Evolutionary conservation across 2,329 filamentous ascomycete genomes (phyloP), one percentile per base, ranked within the genome.

Genomic region (Aaosphaeria arxii): DNA sequence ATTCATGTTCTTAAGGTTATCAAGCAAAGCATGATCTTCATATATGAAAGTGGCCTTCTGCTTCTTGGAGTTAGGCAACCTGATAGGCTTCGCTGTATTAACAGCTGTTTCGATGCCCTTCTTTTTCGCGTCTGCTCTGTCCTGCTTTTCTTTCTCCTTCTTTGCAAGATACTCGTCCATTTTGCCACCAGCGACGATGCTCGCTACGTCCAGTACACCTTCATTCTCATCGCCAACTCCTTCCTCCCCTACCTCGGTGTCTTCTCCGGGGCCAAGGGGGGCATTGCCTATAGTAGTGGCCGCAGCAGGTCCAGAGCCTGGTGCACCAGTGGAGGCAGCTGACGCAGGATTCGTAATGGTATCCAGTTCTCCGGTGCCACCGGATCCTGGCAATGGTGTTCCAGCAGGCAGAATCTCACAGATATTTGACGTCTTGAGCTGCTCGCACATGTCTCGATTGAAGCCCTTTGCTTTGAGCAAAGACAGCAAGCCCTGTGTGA

Each of bases 151-250:
- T 64, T 85, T 87, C 63, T 92, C 88, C 67, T 89, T 90, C 71
- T 89, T 88, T 7, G 88, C 89, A 5, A 94, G 74, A 59, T 91
- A 92, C 60, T 94, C 89, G 57, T 84, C 83, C 57, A 89, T 89
- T 67, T 90, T 88, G 31, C 89, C 89, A 57, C 84, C 87, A 1
- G 87, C 87, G 33, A 94, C 88, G 55, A 94, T 91, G 56, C 81
- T 87, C n/a, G 89, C 89, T 42, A 94, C 88, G 57, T 94, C 88
- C 3, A 94, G 75, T 6, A 91, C 87, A 28, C 89, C 89, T 49
- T 92, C 88, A 1, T 83, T 79, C 5, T 84, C 81, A 4, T 75
- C 71, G 4, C 71, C 73, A 40, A 70, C 72, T 44, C 71, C 70
- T 44, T 81, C 79, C 35, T 73, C 72, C 11, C 77, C 80, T 3